Evolutionary conservation across 805 yeast genomes (phyloP).

Genomic region (Kodamaea sagamina): DNA sequence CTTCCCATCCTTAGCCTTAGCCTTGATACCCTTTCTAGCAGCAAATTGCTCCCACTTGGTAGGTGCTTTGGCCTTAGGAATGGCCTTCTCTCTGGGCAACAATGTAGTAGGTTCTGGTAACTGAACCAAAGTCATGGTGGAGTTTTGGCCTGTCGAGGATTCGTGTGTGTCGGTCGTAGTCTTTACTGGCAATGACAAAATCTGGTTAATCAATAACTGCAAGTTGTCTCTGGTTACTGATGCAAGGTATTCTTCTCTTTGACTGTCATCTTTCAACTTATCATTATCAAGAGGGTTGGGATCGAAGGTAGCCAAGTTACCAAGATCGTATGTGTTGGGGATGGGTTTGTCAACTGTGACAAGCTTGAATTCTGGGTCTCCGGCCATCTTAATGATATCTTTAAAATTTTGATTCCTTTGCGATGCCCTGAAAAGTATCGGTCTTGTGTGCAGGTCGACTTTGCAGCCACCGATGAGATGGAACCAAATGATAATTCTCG

Average conservation of each 20-base stretch:
- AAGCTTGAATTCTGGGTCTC: constrained; percentile 48
- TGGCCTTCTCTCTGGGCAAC: constrained; percentile 92
- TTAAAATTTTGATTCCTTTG: constrained; percentile 5
- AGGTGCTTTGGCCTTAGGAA: constrained; percentile 88
- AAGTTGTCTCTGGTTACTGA: constrained; percentile 85
- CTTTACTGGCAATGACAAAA: constrained; percentile 84
- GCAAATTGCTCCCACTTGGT: constrained; percentile 99
- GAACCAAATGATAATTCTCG: too few relatives aligned
- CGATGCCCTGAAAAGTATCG: constrained; percentile 5
- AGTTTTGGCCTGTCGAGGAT: constrained; percentile 59
- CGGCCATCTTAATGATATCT: constrained; percentile 3
- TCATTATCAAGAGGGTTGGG: constrained; percentile 77
- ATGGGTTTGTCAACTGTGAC: constrained; percentile 89
- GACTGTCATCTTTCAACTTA: constrained; percentile 53
- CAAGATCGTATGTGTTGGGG: constrained; percentile 86
- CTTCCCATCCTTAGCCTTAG: constrained; percentile 88
- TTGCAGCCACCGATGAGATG: constrained; percentile 9
- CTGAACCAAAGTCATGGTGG: constrained; percentile 78
- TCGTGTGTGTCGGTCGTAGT: constrained; percentile 76
- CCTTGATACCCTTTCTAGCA: constrained; percentile 87
- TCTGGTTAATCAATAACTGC: constrained; percentile 87
- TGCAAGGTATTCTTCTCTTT: constrained; percentile 64
- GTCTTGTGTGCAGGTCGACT: background rate
- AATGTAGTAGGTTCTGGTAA: constrained; percentile 81
- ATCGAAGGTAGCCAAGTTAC: constrained; percentile 88